Evolutionary conservation across 1,139 yeast genomes (phyloP).

Genomic region (Meyerozyma carpophila): DNA sequence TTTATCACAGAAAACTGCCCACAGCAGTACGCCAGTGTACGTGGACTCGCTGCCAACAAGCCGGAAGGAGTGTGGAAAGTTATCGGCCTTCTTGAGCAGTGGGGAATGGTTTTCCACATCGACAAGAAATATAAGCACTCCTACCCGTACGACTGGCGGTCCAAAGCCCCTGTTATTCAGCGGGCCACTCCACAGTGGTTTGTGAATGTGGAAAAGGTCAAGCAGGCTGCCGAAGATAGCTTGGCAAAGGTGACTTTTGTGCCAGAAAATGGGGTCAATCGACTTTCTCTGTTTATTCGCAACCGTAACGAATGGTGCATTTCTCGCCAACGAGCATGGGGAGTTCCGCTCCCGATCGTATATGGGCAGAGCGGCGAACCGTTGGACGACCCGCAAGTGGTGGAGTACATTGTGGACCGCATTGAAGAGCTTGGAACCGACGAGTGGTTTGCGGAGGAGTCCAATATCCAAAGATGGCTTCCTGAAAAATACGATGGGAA

Average conservation of each 20-base stretch:
- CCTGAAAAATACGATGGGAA: conserved; percentile 45
- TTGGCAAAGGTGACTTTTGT: conserved; percentile 58
- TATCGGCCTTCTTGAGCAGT: conserved; percentile 33
- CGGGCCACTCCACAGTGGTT: conserved; percentile 98
- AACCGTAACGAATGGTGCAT: conserved; percentile 96
- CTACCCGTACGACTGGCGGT: conserved; percentile 96
- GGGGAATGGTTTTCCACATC: conserved; percentile 43
- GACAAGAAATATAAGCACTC: conserved; percentile 64
- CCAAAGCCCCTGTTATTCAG: conserved; percentile 90
- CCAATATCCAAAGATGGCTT: conserved; percentile 63
- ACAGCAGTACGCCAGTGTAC: conserved; percentile 34
- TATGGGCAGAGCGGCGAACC: conserved; percentile 61
- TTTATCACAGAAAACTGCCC: conserved; percentile 46
- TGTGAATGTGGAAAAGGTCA: conserved; percentile 76
- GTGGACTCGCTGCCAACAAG: conserved; percentile 56
- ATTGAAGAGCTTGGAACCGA: conserved; percentile 62
- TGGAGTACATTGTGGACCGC: conserved; percentile 48
- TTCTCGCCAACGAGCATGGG: conserved; percentile 97
- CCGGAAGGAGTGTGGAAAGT: conserved; percentile 46
- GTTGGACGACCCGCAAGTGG: conserved; percentile 44
- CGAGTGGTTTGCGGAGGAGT: conserved; percentile 66
- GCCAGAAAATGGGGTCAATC: conserved; percentile 67
- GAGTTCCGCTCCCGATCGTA: conserved; percentile 92
- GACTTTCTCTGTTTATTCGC: conserved; percentile 67
- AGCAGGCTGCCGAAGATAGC: conserved; percentile 54